Percentiles rank a stretch among this genome's conserved stretches.
These are phyloP conservation scores for Leccinum fibrillosum DNA, from an alignment of 768 basidiomycete species.

Conservation along the genomic window DNA sequence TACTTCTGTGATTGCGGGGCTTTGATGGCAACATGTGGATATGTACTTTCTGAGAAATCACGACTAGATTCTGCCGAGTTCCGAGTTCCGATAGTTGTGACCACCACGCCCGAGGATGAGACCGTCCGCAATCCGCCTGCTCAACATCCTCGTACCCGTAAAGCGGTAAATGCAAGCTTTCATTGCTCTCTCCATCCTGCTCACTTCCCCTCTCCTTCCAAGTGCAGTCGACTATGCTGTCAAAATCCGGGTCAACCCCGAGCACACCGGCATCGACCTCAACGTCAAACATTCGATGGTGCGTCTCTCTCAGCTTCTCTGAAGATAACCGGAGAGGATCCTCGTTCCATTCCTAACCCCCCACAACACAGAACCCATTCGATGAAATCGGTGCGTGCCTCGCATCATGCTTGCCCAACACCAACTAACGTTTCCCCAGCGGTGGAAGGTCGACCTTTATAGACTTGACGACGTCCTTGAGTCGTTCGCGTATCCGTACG, in stretches of 20 bases:
- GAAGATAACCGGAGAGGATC: neutral
- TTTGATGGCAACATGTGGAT: neutral
- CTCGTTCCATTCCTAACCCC: neutral
- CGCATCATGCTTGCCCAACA: neutral
- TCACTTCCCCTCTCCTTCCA: neutral
- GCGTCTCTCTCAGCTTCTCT: constrained; percentile 20
- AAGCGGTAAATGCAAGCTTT: constrained; percentile 58
- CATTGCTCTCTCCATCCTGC: neutral
- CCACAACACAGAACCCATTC: constrained; percentile 78
- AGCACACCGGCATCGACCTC: constrained; percentile 93
- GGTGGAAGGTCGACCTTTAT: constrained; percentile 57
- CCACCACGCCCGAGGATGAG: constrained; percentile 51
- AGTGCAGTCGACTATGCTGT: constrained; percentile 97
- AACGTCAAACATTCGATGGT: constrained; percentile 99
- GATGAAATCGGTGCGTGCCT: constrained; percentile 86
- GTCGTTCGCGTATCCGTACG: too few species aligned
- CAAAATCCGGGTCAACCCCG: constrained; percentile 95
- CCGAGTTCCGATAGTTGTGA: constrained; percentile 10
- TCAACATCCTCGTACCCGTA: constrained; percentile 92
- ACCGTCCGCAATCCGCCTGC: constrained; percentile 63
- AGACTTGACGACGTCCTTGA: too few species aligned
- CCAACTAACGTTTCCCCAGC: constrained; percentile 44
- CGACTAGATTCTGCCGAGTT: constrained; percentile 3
- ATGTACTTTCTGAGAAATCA: neutral
- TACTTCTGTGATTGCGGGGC: neutral